Conservation (phyloP, 352 stramenopile genomes). For the Sclerospora graminicola region DNA sequence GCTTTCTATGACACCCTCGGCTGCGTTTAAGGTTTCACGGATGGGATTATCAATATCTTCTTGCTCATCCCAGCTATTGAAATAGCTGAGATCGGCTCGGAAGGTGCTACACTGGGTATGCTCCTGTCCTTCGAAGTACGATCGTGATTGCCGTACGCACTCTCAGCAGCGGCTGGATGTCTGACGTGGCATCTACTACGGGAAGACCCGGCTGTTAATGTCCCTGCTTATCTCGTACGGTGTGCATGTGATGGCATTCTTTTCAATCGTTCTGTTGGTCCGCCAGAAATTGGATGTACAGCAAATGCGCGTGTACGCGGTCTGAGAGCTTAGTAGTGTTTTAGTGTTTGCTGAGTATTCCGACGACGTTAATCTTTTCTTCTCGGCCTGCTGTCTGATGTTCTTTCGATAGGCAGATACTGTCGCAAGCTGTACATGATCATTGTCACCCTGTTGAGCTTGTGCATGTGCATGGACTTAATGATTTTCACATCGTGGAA, state of each 20-base stretch:
- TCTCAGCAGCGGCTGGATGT: slow-evolving; percentile 41
- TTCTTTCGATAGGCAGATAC: slow-evolving; percentile 75
- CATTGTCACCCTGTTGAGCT: slow-evolving; percentile 49
- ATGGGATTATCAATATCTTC: slow-evolving; percentile 64
- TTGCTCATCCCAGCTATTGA: slow-evolving; percentile 53
- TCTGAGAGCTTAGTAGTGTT: slow-evolving; percentile 42
- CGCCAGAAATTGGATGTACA: slow-evolving; percentile 52
- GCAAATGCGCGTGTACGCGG: slow-evolving; percentile 50
- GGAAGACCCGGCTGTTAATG: slow-evolving; percentile 18
- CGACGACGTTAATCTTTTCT: slow-evolving; percentile 84
- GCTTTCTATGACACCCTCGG: slow-evolving; percentile 42
- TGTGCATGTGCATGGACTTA: slow-evolving; percentile 42
- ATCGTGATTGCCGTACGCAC: slow-evolving; percentile 43
- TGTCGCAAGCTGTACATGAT: slow-evolving; percentile 89
- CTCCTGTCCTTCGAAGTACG: slow-evolving; percentile 44
- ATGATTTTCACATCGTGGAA: slow-evolving; percentile 38
- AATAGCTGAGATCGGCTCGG: slow-evolving; percentile 59
- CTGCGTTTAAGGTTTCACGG: slow-evolving; percentile 41
- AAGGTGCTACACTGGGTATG: slow-evolving; percentile 58
- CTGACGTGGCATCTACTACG: slow-evolving; percentile 18
- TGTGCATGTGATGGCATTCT: slow-evolving; percentile 41
- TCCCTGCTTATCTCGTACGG: slow-evolving; percentile 44
- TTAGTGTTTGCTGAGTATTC: slow-evolving; percentile 72
- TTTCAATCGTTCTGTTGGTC: slow-evolving; percentile 42
- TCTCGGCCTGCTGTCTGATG: slow-evolving; percentile 78